Evolutionary conservation across 768 basidiomycete genomes (phyloP), one percentile per base, ranked within the genome.

Genomic region (Hirschioporus abietinus): DNA sequence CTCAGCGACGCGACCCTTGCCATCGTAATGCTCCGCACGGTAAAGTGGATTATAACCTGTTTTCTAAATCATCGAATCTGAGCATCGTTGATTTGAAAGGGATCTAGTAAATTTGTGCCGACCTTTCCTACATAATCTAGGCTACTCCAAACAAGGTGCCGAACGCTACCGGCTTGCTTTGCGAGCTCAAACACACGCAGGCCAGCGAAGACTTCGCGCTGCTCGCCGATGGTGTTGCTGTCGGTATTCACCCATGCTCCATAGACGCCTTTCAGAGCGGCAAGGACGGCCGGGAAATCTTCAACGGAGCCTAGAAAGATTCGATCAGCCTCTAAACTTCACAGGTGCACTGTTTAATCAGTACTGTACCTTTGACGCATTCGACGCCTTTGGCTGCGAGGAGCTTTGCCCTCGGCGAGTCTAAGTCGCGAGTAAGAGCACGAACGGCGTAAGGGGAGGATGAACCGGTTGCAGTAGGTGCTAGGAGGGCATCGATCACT

Each of bases 61-160:
- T 65, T 67, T 71, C 74, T 69, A 66, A 36, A 18, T 35, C 18
- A 30, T 15, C 30, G 9, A 18, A 61, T 12, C 23, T 15, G 24
- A 61, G 60, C 17, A 61, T 61, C 57, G 17, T 12, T 60, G 63
- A 20, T 36, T 35, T n/a, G 62, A 57, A 20, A 35, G 24, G 7
- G 74, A 60, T 72, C 67, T 65, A 71, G 74, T 25, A 73, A 66
- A 71, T 60, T 70, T 69, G n/a, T n/a, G 62, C 65, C 12, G 35
- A 81, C 80, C 77, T 80, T 81, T 71, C 73, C 73, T 1, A 71
- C 73, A 68, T 82, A 82, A 66, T 81, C 79, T 20, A 82, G 69
- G 67, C 74, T 79, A 68, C 80, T 79, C 75, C 76, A 82, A 23
- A 82, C 74, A 59, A 77, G 78, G 68, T 82, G 81, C 23, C 76